A percentile compares a stretch with the other conserved stretches of the same genome.
phyloP scores from a whole-genome alignment of 805 yeast species.

The Pichia eremophila region DNA sequence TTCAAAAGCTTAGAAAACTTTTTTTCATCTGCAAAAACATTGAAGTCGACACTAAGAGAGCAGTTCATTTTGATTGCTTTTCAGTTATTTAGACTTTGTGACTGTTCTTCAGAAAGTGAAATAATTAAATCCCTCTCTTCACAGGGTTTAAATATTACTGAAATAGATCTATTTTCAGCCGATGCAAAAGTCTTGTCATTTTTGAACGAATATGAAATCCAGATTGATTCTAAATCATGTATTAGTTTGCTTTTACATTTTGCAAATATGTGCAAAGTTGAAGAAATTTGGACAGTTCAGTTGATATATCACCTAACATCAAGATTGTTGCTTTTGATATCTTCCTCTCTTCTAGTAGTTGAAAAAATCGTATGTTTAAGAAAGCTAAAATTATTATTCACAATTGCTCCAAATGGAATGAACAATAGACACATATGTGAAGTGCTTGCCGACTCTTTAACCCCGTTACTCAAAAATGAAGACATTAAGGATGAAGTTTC shows the following conservation, averaged over 20 bases:
- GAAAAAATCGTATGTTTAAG: constrained; percentile 25
- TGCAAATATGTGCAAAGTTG: constrained; percentile 1
- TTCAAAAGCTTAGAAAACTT: constrained; percentile 10
- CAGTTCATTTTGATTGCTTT: constrained; percentile 27
- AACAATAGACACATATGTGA: constrained; percentile 12
- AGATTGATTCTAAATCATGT: constrained; percentile 6
- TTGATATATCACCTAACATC: constrained; percentile 30
- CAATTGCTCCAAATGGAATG: constrained; percentile 18
- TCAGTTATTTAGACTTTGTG: constrained; percentile 32
- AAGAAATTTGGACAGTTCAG: constrained; percentile 28
- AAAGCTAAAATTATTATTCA: constrained; percentile 29
- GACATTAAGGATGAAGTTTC: constrained; percentile 21
- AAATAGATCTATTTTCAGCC: background rate
- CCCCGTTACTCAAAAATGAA: constrained; percentile 13
- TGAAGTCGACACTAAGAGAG: constrained; percentile 9
- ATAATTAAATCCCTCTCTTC: background rate
- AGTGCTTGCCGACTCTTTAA: constrained; percentile 2
- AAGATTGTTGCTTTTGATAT: constrained; percentile 23
- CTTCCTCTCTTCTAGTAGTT: constrained; percentile 14
- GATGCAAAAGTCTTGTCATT: constrained; percentile 2
- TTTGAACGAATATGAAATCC: constrained; percentile 13
- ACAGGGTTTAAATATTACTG: background rate
- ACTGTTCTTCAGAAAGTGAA: constrained; percentile 19
- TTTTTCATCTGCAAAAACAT: constrained; percentile 7
- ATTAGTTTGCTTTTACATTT: constrained; percentile 8